These are phyloP conservation scores for Aspergillus conjunctus DNA, from an alignment of 495 filamentous ascomycete genomes.

Conservation along the genomic window DNA sequence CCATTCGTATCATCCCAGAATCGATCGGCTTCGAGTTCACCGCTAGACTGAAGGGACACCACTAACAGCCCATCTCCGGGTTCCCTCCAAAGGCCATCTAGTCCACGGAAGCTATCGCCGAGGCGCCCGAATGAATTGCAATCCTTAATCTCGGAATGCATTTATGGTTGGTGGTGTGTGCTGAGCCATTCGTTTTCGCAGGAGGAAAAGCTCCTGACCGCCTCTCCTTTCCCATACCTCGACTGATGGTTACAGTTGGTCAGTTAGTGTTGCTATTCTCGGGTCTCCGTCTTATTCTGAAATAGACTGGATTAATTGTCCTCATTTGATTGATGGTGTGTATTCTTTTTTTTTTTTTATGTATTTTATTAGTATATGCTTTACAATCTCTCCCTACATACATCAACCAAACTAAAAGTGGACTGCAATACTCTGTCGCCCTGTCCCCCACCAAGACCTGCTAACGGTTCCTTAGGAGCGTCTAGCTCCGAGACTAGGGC, in stretches of 20 bases:
- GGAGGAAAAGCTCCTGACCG: conserved; percentile 24
- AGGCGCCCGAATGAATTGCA: conserved; percentile 11
- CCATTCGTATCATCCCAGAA: neutral
- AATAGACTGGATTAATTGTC: conserved; percentile 5
- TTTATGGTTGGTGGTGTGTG: conserved; percentile 13
- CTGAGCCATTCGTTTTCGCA: conserved; percentile 15
- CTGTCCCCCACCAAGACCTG: neutral
- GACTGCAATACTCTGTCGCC: conserved; percentile 1
- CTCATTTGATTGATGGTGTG: neutral
- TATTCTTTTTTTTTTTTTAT: conserved; percentile 6
- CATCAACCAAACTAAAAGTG: neutral
- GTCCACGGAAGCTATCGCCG: conserved; percentile 10
- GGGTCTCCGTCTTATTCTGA: conserved; percentile 11
- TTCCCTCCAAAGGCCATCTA: neutral
- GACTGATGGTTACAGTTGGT: conserved; percentile 15
- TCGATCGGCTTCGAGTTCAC: conserved; percentile 15
- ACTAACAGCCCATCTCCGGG: conserved; percentile 4
- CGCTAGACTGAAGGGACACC: conserved; percentile 14
- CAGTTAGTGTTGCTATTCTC: conserved; percentile 16
- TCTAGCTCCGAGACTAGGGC: conserved; percentile 4
- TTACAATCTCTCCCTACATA: conserved; percentile 1
- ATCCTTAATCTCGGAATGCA: conserved; percentile 2
- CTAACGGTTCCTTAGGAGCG: conserved; percentile 17
- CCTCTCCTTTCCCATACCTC: conserved; percentile 21
- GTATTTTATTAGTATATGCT: neutral